Conservation (phyloP, 2,329 filamentous ascomycete species). For the Alternaria alternata region DNA sequence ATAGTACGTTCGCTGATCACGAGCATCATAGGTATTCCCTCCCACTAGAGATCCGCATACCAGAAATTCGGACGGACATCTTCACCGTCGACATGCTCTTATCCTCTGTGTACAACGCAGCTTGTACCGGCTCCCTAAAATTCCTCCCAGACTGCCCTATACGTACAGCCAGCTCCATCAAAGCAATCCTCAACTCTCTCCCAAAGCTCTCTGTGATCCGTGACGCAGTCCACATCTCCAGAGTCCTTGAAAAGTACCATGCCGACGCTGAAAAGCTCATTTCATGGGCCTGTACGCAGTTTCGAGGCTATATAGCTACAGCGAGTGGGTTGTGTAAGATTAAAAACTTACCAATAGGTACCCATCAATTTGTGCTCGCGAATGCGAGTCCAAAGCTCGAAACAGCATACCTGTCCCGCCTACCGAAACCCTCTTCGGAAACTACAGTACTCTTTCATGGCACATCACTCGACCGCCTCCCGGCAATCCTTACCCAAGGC, state of each 20-base stretch:
- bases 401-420: slow-evolving; percentile 23
- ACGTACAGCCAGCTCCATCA: slow-evolving; percentile 12
- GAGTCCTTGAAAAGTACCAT: slow-evolving; percentile 22
- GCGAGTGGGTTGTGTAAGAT: slow-evolving; percentile 37
- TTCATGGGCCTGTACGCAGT: slow-evolving; percentile 41
- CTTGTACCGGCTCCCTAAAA: slow-evolving; percentile 25
- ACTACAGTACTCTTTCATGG: slow-evolving; percentile 46
- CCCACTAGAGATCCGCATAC: slow-evolving; percentile 39
- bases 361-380: slow-evolving; percentile 46
- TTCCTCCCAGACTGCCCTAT: slow-evolving; percentile 43
- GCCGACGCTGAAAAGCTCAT: slow-evolving; percentile 36
- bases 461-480: slow-evolving; percentile 43
- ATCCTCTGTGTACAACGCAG: slow-evolving; percentile 37
- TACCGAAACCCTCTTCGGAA: slow-evolving; percentile 14
- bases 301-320: slow-evolving; percentile 40
- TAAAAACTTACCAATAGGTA: slow-evolving; percentile 36
- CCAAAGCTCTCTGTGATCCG: slow-evolving; percentile 34
- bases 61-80: slow-evolving; percentile 41
- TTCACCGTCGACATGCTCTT: slow-evolving; percentile 43
- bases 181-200: slow-evolving; percentile 35
- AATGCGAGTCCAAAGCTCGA: slow-evolving; percentile 40
- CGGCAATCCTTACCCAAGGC: slow-evolving; percentile 42
- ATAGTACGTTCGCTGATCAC: background rate
- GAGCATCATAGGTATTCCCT: slow-evolving; percentile 10
- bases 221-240: slow-evolving; percentile 24